These are phyloP conservation scores for Naumovozyma baii DNA, from an alignment of 805 yeast species.

Conservation along the genomic window DNA sequence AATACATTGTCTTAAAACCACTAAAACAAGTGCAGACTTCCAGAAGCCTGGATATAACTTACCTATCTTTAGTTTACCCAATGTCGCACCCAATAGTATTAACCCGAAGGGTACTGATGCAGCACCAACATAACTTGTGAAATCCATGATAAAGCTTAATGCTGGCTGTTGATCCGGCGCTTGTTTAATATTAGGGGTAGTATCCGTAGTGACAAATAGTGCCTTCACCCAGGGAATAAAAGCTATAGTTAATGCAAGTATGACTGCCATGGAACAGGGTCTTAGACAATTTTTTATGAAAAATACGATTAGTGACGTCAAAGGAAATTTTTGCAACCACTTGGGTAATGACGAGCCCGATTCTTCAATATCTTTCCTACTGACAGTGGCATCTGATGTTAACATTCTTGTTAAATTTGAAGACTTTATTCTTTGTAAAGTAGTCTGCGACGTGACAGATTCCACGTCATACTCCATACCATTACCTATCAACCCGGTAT, in stretches of 20 bases:
- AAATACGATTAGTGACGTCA: conserved; percentile 20
- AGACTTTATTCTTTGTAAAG: not conserved
- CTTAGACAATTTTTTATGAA: conserved; percentile 45
- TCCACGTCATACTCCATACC: not conserved
- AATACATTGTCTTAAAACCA: conserved; percentile 49
- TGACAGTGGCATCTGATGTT: conserved; percentile 23
- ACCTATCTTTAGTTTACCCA: conserved; percentile 58
- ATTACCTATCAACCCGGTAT: not conserved
- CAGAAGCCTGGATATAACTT: conserved; percentile 55
- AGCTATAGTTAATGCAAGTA: conserved; percentile 52
- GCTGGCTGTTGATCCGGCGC: conserved; percentile 88
- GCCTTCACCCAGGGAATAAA: conserved; percentile 84
- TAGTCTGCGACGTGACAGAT: not conserved
- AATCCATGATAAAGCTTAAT: conserved; percentile 73
- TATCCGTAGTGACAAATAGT: conserved; percentile 44
- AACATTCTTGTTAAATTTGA: conserved; percentile 19
- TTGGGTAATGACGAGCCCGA: conserved; percentile 18
- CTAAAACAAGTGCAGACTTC: conserved; percentile 49
- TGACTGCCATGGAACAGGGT: conserved; percentile 63
- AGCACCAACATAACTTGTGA: conserved; percentile 63
- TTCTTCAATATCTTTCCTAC: conserved; percentile 15
- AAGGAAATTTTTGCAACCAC: conserved; percentile 16
- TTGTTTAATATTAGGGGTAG: conserved; percentile 38
- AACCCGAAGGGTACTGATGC: conserved; percentile 88
- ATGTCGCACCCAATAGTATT: conserved; percentile 74